Conservation (phyloP, 495 filamentous ascomycete species). For the Podospora pseudopauciseta region DNA sequence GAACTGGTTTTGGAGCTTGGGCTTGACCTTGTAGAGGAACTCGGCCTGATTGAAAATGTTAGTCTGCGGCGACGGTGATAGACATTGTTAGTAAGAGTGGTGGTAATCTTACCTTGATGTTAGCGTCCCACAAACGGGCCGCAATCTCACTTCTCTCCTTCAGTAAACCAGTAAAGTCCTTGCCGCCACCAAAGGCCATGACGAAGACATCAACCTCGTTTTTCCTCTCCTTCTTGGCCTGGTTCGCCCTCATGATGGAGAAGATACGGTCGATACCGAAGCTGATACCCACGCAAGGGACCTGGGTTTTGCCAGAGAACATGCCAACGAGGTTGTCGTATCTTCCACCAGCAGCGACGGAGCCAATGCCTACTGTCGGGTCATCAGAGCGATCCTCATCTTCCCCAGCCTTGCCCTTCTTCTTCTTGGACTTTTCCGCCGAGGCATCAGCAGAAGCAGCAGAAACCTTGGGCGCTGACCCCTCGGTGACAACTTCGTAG, state of each 20-base stretch:
- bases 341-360: slow-evolving; percentile 92
- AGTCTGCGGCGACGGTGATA: background rate
- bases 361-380: slow-evolving; percentile 71
- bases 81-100: background rate
- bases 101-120: slow-evolving; percentile 58
- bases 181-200: slow-evolving; percentile 88
- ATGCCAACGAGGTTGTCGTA: slow-evolving; percentile 94
- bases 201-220: slow-evolving; percentile 83
- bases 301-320: slow-evolving; percentile 78
- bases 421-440: slow-evolving; percentile 47
- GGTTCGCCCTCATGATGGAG: slow-evolving; percentile 77
- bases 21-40: slow-evolving; percentile 76
- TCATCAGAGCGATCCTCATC: slow-evolving; percentile 84
- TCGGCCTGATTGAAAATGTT: slow-evolving; percentile 50
- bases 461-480: slow-evolving; percentile 59
- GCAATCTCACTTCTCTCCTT: slow-evolving; percentile 76
- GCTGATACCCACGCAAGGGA: slow-evolving; percentile 90
- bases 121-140: slow-evolving; percentile 70
- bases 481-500: slow-evolving; percentile 71
- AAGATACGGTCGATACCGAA: slow-evolving; percentile 96
- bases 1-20: slow-evolving; percentile 75
- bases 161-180: slow-evolving; percentile 76
- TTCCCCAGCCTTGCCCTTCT: slow-evolving; percentile 52
- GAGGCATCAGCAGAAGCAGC: slow-evolving; percentile 34
- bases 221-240: slow-evolving; percentile 54